phyloP scores from a whole-genome alignment of 192 early-diverging fungal genomes.

The Dissophora globulifera region DNA sequence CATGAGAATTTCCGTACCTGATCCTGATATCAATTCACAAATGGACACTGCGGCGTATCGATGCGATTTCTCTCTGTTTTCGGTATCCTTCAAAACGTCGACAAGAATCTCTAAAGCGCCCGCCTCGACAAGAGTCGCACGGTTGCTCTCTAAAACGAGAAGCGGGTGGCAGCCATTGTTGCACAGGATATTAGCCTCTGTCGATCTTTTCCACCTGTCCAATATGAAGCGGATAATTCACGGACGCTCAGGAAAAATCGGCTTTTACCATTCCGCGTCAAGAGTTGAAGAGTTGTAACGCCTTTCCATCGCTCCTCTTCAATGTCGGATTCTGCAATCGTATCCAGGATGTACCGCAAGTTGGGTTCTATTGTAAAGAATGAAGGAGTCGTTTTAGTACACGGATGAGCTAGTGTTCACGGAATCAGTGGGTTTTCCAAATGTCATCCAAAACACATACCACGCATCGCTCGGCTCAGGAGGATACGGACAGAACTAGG shows the following conservation, averaged over 20 bases:
- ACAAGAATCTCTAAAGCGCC: constrained; percentile 72
- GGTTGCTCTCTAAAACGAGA: constrained; percentile 64
- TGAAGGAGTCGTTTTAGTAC: too few relatives aligned
- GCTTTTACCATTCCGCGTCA: constrained; percentile 66
- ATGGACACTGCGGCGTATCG: constrained; percentile 74
- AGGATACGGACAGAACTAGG: constrained; percentile 78
- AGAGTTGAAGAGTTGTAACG: constrained; percentile 72
- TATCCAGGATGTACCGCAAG: constrained; percentile 65
- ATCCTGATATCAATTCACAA: constrained; percentile 72
- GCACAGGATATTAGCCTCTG: too few relatives aligned
- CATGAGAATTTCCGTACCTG: constrained; percentile 51
- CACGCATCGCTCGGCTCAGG: constrained; percentile 76
- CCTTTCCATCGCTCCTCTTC: constrained; percentile 65
- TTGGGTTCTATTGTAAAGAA: constrained; percentile 58
- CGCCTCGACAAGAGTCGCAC: constrained; percentile 59
- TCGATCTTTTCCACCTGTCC: too few relatives aligned
- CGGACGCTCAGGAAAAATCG: too few relatives aligned
- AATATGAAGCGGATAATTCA: too few relatives aligned
- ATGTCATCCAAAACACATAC: too few relatives aligned
- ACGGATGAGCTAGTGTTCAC: too few relatives aligned
- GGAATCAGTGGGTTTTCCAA: too few relatives aligned
- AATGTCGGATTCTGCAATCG: constrained; percentile 58
- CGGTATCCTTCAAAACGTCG: constrained; percentile 60
- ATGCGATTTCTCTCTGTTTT: constrained; percentile 65
- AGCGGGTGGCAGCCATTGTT: too few relatives aligned